Conservation (phyloP, 495 filamentous ascomycete genomes). For the Podospora sp. region DNA sequence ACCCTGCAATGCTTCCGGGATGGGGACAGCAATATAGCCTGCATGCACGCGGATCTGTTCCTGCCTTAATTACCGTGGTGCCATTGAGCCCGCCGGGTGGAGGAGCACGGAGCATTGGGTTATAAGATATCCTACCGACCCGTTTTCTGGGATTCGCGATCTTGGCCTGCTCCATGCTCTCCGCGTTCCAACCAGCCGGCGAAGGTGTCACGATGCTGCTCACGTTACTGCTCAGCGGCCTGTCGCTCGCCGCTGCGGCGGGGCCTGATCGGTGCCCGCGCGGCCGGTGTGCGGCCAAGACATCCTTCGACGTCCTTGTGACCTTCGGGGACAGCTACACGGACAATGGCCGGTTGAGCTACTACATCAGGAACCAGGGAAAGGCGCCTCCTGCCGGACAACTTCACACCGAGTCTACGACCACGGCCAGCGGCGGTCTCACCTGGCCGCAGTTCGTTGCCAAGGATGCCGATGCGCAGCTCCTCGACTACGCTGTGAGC, state of each 20-base stretch:
- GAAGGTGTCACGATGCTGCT: conserved; percentile 28
- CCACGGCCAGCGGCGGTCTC: conserved; percentile 63
- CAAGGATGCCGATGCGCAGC: conserved; percentile 55
- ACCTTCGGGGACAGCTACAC: conserved; percentile 76
- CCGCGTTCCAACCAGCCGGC: background rate
- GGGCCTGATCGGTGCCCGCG: conserved; percentile 1
- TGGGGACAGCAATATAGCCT: conserved; percentile 10
- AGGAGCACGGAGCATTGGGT: background rate
- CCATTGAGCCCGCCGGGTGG: background rate
- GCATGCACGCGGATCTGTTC: background rate
- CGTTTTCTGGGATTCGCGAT: background rate
- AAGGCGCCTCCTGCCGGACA: conserved; percentile 62
- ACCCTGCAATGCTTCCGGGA: background rate
- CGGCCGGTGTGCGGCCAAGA: background rate
- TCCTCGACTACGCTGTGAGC: conserved; percentile 73
- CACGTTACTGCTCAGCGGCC: conserved; percentile 30
- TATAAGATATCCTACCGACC: background rate
- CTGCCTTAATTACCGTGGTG: conserved; percentile 7
- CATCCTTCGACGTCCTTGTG: conserved; percentile 37
- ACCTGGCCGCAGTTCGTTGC: conserved; percentile 68
- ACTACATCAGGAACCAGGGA: conserved; percentile 61
- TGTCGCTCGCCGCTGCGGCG: conserved; percentile 26
- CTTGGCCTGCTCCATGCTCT: conserved; percentile 10
- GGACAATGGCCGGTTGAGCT: conserved; percentile 65
- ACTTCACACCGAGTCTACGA: conserved; percentile 44